A percentile compares a stretch with the other conserved stretches of the same genome.
These are phyloP conservation scores for Candida suzukii DNA, from an alignment of 805 yeast genomes.

Conservation along the genomic window DNA sequence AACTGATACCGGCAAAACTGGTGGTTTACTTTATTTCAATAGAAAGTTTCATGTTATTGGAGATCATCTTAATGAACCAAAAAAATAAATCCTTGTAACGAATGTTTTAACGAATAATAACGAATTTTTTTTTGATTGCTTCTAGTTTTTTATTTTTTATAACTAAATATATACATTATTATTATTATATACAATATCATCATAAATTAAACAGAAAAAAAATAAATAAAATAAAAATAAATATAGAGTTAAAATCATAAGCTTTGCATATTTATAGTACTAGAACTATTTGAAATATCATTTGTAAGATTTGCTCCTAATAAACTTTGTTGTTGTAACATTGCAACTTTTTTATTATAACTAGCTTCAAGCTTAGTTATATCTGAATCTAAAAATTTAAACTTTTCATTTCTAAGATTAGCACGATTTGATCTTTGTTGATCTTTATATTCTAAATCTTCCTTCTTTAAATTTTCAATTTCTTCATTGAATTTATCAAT, in stretches of 20 bases:
- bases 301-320: background rate
- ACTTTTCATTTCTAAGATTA: conserved; percentile 18
- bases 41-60: conserved; percentile 48
- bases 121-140: too few species aligned
- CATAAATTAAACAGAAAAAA: background rate
- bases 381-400: conserved; percentile 15
- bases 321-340: background rate
- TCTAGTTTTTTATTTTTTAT: too few species aligned
- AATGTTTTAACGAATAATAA: background rate
- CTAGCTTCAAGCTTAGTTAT: conserved; percentile 18
- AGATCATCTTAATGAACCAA: conserved; percentile 11
- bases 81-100: background rate
- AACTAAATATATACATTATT: too few species aligned
- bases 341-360: conserved; percentile 3
- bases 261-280: background rate
- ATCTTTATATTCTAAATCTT: conserved; percentile 14
- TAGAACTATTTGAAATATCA: background rate
- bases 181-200: too few species aligned
- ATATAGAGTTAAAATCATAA: background rate
- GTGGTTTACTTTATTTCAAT: conserved; percentile 63
- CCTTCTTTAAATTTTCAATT: conserved; percentile 17
- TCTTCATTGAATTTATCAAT: conserved; percentile 16
- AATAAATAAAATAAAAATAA: background rate
- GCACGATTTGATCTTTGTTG: conserved; percentile 15
- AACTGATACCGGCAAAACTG: conserved; percentile 32